phyloP scores from a whole-genome alignment of 2,329 filamentous ascomycete genomes.

The Fusarium stilboides region DNA sequence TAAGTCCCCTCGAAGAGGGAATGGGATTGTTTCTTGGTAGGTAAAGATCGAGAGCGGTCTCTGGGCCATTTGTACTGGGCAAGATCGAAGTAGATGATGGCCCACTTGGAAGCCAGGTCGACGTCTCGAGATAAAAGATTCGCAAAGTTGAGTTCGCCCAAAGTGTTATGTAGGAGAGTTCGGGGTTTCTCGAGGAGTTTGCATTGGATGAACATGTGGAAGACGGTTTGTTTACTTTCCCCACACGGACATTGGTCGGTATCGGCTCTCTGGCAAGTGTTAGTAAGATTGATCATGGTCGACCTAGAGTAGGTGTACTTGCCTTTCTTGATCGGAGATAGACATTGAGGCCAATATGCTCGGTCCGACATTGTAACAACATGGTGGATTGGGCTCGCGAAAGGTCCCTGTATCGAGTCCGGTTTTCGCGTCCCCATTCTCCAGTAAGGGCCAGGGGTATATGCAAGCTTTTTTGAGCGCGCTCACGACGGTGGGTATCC shows the following conservation, averaged over 20 bases:
- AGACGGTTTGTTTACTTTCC: neutral
- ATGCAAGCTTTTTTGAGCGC: neutral
- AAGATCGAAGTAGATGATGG: neutral
- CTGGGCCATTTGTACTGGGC: neutral
- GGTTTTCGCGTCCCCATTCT: neutral
- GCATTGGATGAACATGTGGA: conserved; percentile 3
- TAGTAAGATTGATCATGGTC: neutral
- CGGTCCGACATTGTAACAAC: conserved; percentile 3
- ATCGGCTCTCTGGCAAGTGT: neutral
- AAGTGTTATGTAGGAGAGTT: neutral
- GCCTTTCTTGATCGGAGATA: neutral
- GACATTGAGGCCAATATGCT: neutral
- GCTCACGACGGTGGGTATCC: neutral
- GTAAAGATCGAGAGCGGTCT: too few species aligned
- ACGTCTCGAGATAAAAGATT: neutral
- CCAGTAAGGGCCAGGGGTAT: neutral
- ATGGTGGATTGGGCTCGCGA: conserved; percentile 1
- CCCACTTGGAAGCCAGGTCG: neutral
- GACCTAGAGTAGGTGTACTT: neutral
- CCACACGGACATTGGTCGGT: neutral
- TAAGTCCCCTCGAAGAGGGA: too few species aligned
- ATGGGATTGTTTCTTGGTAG: too few species aligned
- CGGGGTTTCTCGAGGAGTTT: neutral
- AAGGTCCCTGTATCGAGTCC: neutral
- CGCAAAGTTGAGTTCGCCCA: neutral